These are phyloP conservation scores for Fistulina hepatica DNA, from an alignment of 1,284 basidiomycete species.

Conservation along the genomic window DNA sequence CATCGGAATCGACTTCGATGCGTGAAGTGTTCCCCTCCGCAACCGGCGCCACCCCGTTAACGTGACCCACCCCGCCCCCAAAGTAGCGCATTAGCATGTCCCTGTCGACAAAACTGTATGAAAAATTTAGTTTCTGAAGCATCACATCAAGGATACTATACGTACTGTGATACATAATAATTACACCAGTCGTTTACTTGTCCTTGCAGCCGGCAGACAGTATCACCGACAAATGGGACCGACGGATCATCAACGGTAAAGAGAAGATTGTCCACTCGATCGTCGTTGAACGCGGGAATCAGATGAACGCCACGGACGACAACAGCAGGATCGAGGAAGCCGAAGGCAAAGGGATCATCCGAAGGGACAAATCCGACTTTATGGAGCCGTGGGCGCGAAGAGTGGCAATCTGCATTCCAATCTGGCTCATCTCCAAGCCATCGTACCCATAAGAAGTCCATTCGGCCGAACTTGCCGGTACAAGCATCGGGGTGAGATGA, in stretches of 20 bases:
- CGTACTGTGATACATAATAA: too few relatives aligned
- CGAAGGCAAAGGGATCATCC: slow-evolving; percentile 3
- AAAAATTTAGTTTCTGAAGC: too few relatives aligned
- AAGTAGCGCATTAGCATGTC: not conserved
- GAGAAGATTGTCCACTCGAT: slow-evolving; percentile 17
- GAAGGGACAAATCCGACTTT: slow-evolving; percentile 6
- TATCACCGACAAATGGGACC: too few relatives aligned
- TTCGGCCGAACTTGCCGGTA: not conserved
- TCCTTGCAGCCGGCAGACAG: too few relatives aligned
- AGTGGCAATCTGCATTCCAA: slow-evolving; percentile 5
- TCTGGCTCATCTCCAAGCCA: slow-evolving; percentile 3
- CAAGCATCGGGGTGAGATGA: not conserved
- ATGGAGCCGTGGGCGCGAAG: slow-evolving; percentile 7
- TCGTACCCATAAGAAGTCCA: slow-evolving; percentile 6
- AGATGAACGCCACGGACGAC: slow-evolving; percentile 8
- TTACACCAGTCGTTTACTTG: too few relatives aligned
- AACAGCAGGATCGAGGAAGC: slow-evolving; percentile 8
- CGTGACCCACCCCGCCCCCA: not conserved
- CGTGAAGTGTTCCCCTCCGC: too few relatives aligned
- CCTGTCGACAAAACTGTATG: not conserved
- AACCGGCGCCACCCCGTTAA: too few relatives aligned
- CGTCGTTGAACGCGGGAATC: slow-evolving; percentile 7
- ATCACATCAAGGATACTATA: too few relatives aligned
- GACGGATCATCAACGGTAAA: too few relatives aligned
- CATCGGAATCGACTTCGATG: too few relatives aligned